Percentiles rank a stretch among this genome's conserved stretches.
phyloP scores from a whole-genome alignment of 1,284 basidiomycete species.

The Leccinum griseonigrum region DNA sequence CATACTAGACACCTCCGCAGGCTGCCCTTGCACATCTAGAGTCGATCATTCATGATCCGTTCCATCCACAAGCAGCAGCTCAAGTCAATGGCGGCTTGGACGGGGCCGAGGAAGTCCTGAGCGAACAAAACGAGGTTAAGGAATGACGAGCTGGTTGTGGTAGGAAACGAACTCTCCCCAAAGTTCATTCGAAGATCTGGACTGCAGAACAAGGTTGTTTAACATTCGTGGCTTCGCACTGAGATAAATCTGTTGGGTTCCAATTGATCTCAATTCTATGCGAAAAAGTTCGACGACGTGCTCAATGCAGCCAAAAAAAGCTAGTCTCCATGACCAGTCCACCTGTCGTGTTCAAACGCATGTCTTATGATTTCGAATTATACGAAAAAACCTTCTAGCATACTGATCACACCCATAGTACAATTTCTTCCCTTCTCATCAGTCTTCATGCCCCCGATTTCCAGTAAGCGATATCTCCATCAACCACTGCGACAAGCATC shows the following conservation, averaged over 20 bases:
- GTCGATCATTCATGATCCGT: slow-evolving; percentile 64
- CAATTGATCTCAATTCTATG: too few relatives aligned
- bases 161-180: background rate
- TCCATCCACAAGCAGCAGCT: slow-evolving; percentile 8
- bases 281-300: background rate
- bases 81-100: slow-evolving; percentile 19
- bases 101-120: slow-evolving; percentile 15
- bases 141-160: slow-evolving; percentile 1
- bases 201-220: background rate
- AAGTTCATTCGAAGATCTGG: background rate
- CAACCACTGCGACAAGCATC: slow-evolving; percentile 53
- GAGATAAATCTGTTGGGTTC: background rate
- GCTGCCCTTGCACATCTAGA: slow-evolving; percentile 75
- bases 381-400: slow-evolving; percentile 13
- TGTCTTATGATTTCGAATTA: slow-evolving; percentile 10
- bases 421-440: slow-evolving; percentile 3
- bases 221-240: background rate
- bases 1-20: slow-evolving; percentile 74
- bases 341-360: background rate
- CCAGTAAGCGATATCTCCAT: slow-evolving; percentile 86
- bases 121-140: slow-evolving; percentile 16
- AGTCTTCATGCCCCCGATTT: slow-evolving; percentile 57
- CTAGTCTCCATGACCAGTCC: background rate
- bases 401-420: slow-evolving; percentile 14
- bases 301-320: background rate